Base-by-base conservation (phyloP, 345 rosid species). In the Rhizophora mangle region DNA sequence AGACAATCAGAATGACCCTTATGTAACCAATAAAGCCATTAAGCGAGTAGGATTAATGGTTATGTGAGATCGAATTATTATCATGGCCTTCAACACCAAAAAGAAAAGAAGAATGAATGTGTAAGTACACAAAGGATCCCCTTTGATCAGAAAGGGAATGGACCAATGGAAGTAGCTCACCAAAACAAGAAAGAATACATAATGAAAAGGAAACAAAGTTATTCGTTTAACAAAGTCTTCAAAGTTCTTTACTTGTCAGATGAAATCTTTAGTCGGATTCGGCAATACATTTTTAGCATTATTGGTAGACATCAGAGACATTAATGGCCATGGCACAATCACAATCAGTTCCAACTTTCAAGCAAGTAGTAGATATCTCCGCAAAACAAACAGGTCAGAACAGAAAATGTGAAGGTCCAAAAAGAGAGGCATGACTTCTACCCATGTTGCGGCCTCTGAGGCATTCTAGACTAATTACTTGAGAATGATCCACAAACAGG, bases 401-500 rank as follows among this genome's bases (percentile, higher is more conserved):
- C 47, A 75, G 75, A 63, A 77, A 82, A 78, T 77, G 82, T 4
- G 91, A 80, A 26, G 95, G 80, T 72, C 87, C 72, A 56, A 81
- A 80, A 49, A 84, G 80, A 29, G 95, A 87, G 63, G 67, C 58
- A 60, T 88, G 85, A 64, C 80, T 80, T 79, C 74, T 87, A 63
- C 92, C 90, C 56, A 85, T 69, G 80, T 85, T 83, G 61, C 75
- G 80, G 64, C 95, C 96, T 20, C 96, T 82, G 67, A 95, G 89
- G 68, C 97, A 87, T 76, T 89, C 96, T 20, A 95, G 80, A 79
- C 87, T 87, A 86, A 87, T 90, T 47, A 92, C 87, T 82, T 95
- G 96, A 58, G 93, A 86, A 73, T 88, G 97, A 80, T 92, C 96
- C 52, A 92, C 93, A 51, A 88, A 92, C 31, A 92, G 99, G 72